These are phyloP conservation scores for Cucurbita maxima DNA, from an alignment of 306 rosid species.

Conservation along the genomic window DNA sequence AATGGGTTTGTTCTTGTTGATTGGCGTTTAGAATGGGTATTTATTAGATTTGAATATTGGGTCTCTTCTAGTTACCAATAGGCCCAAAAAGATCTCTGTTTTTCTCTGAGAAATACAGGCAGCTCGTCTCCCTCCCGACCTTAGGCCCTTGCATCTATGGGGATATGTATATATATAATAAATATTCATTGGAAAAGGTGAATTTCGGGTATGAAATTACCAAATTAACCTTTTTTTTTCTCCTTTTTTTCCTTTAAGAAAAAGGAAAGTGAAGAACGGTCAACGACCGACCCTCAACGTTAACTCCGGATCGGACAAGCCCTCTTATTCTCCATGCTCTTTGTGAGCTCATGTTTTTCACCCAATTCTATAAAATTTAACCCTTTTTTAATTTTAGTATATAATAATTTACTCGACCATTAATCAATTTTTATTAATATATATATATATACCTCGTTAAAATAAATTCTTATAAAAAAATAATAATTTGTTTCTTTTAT, in stretches of 20 bases:
- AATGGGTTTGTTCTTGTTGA: not conserved
- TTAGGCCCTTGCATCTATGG: not conserved
- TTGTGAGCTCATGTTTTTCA: not conserved
- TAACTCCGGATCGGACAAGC: constrained; percentile 4
- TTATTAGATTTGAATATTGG: not conserved
- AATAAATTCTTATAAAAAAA: no score
- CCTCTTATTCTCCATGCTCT: constrained; percentile 3
- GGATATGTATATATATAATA: constrained; percentile 29
- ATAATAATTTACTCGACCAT: no score
- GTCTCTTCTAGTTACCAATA: constrained; percentile 1
- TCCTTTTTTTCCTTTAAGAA: not conserved
- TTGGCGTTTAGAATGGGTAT: not conserved
- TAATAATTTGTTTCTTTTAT: no score
- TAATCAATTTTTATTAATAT: no score
- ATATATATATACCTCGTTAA: no score
- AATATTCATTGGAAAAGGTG: constrained; percentile 8
- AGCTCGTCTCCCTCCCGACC: not conserved
- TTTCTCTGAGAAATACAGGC: constrained; percentile 16
- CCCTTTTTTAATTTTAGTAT: not conserved
- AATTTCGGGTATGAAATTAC: not conserved
- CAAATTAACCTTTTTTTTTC: not conserved
- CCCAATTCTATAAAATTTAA: not conserved
- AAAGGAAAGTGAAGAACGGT: not conserved
- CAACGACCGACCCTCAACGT: constrained; percentile 20
- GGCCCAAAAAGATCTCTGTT: constrained; percentile 22